Percentiles rank a stretch among this genome's conserved stretches.
Evolutionary conservation across 345 rosid species (phyloP).

Genomic region (Pugionium cornutum): DNA sequence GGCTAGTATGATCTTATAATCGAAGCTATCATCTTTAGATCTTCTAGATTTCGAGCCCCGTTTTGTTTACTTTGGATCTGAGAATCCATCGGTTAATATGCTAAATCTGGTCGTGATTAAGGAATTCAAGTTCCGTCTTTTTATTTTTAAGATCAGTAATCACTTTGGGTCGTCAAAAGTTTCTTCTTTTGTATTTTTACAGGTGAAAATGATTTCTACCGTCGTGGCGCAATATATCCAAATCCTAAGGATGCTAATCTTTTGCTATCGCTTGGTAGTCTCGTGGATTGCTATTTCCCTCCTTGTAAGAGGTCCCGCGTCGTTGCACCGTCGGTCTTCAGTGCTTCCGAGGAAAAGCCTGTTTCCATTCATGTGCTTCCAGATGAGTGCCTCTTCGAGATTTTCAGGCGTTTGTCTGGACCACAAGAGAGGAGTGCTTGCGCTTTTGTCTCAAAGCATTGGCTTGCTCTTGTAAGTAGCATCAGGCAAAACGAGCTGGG

Average conservation of each 20-base stretch:
- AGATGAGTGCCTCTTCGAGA: slow-evolving; percentile 92
- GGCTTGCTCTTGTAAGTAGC: slow-evolving; percentile 78
- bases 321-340: slow-evolving; percentile 56
- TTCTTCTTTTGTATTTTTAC: slow-evolving; percentile 5
- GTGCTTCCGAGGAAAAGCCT: slow-evolving; percentile 55
- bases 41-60: too few species aligned
- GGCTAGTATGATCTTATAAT: too few species aligned
- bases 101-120: background rate
- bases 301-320: slow-evolving; percentile 77
- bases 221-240: slow-evolving; percentile 61
- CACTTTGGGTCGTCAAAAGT: background rate
- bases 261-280: slow-evolving; percentile 61
- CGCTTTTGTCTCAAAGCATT: slow-evolving; percentile 83
- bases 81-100: background rate
- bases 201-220: slow-evolving; percentile 80
- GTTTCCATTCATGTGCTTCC: slow-evolving; percentile 76
- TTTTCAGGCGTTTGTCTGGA: slow-evolving; percentile 70
- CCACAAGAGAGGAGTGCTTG: slow-evolving; percentile 76
- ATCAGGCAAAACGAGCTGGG: slow-evolving; percentile 62
- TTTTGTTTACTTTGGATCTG: background rate
- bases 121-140: background rate
- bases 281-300: slow-evolving; percentile 71
- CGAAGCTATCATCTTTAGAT: background rate
- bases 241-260: slow-evolving; percentile 77
- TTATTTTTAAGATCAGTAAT: background rate